phyloP scores from a whole-genome alignment of 2,329 filamentous ascomycete genomes.

The Aureobasidium uvarum region DNA sequence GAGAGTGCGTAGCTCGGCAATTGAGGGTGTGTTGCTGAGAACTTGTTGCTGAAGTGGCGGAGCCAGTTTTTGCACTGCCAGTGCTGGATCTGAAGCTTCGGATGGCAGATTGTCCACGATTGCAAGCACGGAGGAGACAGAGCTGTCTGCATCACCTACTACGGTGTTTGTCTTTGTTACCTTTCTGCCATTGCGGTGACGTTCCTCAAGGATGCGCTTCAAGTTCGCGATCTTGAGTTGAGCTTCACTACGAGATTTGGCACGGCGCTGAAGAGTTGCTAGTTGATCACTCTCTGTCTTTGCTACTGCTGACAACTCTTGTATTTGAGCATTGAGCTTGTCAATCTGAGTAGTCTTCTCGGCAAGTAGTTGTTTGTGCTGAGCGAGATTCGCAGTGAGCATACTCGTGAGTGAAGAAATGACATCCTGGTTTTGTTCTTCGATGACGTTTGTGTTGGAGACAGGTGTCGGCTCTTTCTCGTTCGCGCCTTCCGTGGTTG shows the following conservation, averaged over 20 bases:
- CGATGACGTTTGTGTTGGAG: conserved; percentile 30
- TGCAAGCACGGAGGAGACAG: conserved; percentile 2
- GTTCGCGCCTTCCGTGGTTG: conserved; percentile 34
- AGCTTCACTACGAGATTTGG: conserved; percentile 62
- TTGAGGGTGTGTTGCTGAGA: conserved; percentile 13
- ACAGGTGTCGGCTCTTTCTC: conserved; percentile 45
- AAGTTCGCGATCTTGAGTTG: conserved; percentile 75
- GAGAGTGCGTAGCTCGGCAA: conserved; percentile 57
- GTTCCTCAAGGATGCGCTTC: conserved; percentile 60
- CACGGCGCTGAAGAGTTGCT: conserved; percentile 65
- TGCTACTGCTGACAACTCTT: conserved; percentile 74
- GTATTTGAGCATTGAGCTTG: conserved; percentile 74
- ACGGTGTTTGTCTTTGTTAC: neutral
- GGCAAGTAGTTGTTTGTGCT: conserved; percentile 77
- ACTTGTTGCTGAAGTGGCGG: conserved; percentile 4
- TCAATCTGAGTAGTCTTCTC: conserved; percentile 83
- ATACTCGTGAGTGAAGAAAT: conserved; percentile 79
- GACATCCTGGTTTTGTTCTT: conserved; percentile 77
- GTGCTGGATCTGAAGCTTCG: conserved; percentile 6
- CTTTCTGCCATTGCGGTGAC: conserved; percentile 49
- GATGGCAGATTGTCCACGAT: conserved; percentile 5
- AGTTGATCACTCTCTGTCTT: conserved; percentile 72
- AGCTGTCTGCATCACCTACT: conserved; percentile 18
- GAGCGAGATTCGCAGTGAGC: conserved; percentile 71
- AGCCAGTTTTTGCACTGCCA: neutral